These are phyloP conservation scores for Nakazawaea siamensis DNA, from an alignment of 805 yeast genomes.

Conservation along the genomic window DNA sequence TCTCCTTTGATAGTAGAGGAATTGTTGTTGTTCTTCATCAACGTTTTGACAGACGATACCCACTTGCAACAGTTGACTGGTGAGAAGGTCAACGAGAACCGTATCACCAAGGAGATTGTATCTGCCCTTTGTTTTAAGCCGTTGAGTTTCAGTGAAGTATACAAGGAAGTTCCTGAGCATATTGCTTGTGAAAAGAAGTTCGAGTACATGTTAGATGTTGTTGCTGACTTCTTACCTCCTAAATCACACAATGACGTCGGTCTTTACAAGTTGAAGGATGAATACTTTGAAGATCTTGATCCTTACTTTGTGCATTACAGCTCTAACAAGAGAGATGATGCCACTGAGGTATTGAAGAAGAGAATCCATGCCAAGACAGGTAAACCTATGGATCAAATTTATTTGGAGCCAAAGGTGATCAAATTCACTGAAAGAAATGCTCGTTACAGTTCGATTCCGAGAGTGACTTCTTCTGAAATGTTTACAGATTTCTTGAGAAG, in stretches of 20 bases:
- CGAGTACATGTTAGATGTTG: constrained; percentile 47
- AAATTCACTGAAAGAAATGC: constrained; percentile 22
- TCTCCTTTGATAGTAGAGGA: constrained; percentile 71
- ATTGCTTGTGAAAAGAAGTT: constrained; percentile 65
- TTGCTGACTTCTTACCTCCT: constrained; percentile 60
- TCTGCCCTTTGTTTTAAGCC: constrained; percentile 78
- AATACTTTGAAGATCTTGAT: constrained; percentile 48
- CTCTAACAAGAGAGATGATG: constrained; percentile 77
- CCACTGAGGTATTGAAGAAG: constrained; percentile 54
- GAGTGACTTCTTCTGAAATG: constrained; percentile 43
- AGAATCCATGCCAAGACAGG: constrained; percentile 32
- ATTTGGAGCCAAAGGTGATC: constrained; percentile 45
- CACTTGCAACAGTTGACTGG: constrained; percentile 43
- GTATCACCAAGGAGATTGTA: constrained; percentile 63
- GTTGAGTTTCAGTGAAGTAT: constrained; percentile 61
- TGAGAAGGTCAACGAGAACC: constrained; percentile 37
- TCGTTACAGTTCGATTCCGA: constrained; percentile 34
- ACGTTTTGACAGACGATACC: constrained; percentile 58
- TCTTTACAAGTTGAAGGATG: constrained; percentile 56
- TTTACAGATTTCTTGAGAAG: constrained; percentile 46
- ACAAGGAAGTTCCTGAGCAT: constrained; percentile 67
- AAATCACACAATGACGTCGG: constrained; percentile 51
- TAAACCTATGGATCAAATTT: constrained; percentile 37
- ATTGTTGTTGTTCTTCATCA: constrained; percentile 59
- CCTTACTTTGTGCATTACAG: constrained; percentile 78